Evolutionary conservation across 106 monocot species (phyloP).

Genomic region (Iris macrosiphon): DNA sequence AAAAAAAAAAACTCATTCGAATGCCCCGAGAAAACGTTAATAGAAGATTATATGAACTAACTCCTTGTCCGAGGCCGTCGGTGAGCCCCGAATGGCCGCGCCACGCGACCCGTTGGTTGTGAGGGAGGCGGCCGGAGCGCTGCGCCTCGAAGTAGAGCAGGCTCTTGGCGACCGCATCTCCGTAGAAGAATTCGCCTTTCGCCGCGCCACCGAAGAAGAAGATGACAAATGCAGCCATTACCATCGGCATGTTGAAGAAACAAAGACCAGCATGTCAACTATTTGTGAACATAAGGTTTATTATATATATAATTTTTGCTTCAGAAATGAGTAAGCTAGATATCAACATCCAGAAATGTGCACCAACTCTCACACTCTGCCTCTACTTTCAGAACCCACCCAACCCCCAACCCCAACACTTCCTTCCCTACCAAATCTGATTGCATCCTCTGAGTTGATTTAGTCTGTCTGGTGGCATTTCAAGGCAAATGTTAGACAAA

Average conservation of each 20-base stretch:
- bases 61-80: constrained; percentile 58
- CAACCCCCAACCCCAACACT: no score
- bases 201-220: not conserved
- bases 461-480: constrained; percentile 5
- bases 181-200: constrained; percentile 9
- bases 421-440: constrained; percentile 3
- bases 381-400: not conserved
- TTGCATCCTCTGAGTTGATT: constrained; percentile 2
- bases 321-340: no score
- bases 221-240: not conserved
- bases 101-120: constrained; percentile 47
- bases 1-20: not conserved
- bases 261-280: no score
- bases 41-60: constrained; percentile 3
- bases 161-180: constrained; percentile 27
- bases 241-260: not conserved
- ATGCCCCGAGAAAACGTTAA: no score
- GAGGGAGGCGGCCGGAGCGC: constrained; percentile 54
- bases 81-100: constrained; percentile 58
- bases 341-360: no score
- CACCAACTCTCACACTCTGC: not conserved
- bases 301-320: no score
- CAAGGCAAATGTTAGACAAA: not conserved
- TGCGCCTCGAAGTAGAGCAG: constrained; percentile 62
- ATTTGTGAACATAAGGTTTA: no score